Conservation (phyloP, 345 rosid genomes). For the Populus tremula region DNA sequence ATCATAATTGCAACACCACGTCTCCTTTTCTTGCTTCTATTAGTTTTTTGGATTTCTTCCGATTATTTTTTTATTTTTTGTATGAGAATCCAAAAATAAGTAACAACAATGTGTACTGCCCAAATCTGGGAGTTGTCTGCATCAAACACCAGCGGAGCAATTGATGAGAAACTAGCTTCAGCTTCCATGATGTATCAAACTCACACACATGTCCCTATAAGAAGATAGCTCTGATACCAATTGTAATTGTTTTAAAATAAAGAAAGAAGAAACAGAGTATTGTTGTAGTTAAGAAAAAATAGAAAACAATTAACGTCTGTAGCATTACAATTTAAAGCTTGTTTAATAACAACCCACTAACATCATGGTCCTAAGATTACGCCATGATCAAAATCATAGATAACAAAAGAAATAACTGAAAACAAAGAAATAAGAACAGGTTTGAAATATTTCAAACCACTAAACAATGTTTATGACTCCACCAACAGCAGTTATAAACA, state of each 20-base stretch:
- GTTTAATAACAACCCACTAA: not conserved
- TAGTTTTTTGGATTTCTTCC: too few relatives aligned
- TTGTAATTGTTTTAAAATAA: not conserved
- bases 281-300: not conserved
- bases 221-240: not conserved
- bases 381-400: not conserved
- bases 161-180: not conserved
- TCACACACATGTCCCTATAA: not conserved
- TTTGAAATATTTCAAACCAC: too few relatives aligned
- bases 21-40: too few relatives aligned
- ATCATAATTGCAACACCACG: too few relatives aligned
- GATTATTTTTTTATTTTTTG: too few relatives aligned
- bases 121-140: not conserved
- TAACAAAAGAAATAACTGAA: too few relatives aligned
- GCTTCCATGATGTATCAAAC: not conserved
- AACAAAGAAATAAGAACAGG: too few relatives aligned
- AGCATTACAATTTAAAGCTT: not conserved
- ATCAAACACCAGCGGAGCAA: not conserved
- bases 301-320: not conserved
- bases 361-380: not conserved
- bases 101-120: too few relatives aligned
- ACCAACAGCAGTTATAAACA: too few relatives aligned
- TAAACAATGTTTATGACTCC: too few relatives aligned
- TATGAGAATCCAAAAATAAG: too few relatives aligned
- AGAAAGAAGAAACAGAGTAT: not conserved